Conservation (phyloP, 106 monocot species). For the Xerophyta viscosa region DNA sequence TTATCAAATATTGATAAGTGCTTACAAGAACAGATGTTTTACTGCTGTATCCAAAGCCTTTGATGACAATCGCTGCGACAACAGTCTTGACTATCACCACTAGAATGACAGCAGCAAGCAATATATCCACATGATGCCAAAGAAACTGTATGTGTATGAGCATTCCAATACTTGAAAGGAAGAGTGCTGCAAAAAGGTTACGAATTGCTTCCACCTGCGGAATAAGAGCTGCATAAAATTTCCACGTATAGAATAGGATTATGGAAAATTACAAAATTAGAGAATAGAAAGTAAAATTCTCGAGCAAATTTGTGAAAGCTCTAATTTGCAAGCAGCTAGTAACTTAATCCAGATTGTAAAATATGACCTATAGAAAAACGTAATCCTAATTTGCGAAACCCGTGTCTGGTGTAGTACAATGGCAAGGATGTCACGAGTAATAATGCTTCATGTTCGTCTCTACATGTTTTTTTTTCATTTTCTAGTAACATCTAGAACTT, state of each 20-base stretch:
- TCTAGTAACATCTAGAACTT: too few species aligned
- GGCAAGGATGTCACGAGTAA: too few species aligned
- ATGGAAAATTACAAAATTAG: too few species aligned
- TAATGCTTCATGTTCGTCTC: too few species aligned
- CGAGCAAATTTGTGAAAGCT: too few species aligned
- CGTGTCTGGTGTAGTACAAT: too few species aligned
- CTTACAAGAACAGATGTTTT: slow-evolving; percentile 90
- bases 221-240: background rate
- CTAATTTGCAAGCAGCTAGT: too few species aligned
- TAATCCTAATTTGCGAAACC: too few species aligned
- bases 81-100: slow-evolving; percentile 83
- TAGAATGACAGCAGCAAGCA: slow-evolving; percentile 85
- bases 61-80: slow-evolving; percentile 57
- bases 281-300: too few species aligned
- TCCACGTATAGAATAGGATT: background rate
- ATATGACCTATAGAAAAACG: too few species aligned
- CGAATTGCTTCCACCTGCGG: slow-evolving; percentile 85
- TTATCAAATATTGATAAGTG: background rate
- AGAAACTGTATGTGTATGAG: slow-evolving; percentile 93
- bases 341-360: too few species aligned
- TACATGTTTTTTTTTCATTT: too few species aligned
- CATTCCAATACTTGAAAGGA: slow-evolving; percentile 98
- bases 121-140: slow-evolving; percentile 93
- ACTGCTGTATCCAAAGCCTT: slow-evolving; percentile 74
- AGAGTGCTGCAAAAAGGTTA: slow-evolving; percentile 97